These are phyloP conservation scores for Thermochaetoides thermophila DNA, from an alignment of 495 filamentous ascomycete genomes.

Conservation along the genomic window DNA sequence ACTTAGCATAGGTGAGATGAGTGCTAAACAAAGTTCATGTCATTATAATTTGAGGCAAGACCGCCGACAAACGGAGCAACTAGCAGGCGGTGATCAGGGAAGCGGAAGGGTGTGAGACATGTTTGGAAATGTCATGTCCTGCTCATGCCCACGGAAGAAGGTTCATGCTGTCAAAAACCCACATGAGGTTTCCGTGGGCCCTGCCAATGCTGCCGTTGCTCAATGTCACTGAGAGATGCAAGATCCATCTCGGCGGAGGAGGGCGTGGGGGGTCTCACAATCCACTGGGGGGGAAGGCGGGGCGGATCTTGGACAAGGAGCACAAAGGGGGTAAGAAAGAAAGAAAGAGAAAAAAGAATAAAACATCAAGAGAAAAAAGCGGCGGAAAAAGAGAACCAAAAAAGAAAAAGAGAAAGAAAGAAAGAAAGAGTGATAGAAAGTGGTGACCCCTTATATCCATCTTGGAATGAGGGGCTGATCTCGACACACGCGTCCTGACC, in stretches of 20 bases:
- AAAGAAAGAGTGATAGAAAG: conserved; percentile 17
- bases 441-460: conserved; percentile 10
- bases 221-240: neutral
- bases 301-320: neutral
- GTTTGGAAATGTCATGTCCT: too few species aligned
- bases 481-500: too few species aligned
- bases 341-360: conserved; percentile 26
- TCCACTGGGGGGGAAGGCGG: neutral
- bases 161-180: too few species aligned
- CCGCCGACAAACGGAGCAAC: too few species aligned
- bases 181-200: too few species aligned
- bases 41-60: too few species aligned
- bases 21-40: too few species aligned
- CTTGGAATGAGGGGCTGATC: conserved; percentile 7
- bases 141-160: too few species aligned
- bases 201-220: too few species aligned
- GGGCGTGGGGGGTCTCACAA: neutral
- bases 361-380: conserved; percentile 18
- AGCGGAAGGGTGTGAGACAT: too few species aligned
- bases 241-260: neutral
- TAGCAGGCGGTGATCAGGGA: too few species aligned
- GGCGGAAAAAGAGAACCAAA: conserved; percentile 25
- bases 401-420: conserved; percentile 32
- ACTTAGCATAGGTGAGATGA: too few species aligned
- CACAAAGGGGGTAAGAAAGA: conserved; percentile 15